Base-by-base conservation (phyloP, 331 rosid genomes). In the Quercus phellos region DNA sequence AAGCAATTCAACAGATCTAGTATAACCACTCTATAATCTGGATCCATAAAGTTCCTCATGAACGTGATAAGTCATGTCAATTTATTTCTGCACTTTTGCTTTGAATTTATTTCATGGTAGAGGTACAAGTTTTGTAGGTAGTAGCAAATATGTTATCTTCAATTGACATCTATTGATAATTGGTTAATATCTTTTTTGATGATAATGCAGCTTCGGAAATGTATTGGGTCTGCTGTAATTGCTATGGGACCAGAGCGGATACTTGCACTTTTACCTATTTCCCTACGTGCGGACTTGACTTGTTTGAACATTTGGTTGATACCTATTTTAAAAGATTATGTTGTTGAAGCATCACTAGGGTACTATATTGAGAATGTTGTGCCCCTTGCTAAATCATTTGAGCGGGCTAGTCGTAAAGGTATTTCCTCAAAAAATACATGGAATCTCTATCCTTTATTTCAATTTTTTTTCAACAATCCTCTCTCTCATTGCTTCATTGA, bases 241-340 rank as follows among this genome's bases (percentile, higher is more conserved):
- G 92, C 96, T 42, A 82, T 94, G 97, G 99, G 99, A 75, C 92
- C 94, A 22, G 98, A 91, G 86, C 89, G 77, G 80, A 84, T 90
- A 68, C 94, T 94, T 46, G 73, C 76, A 34, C 84, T 87, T 81
- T 83, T 91, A 63, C 94, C 97, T 63, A 86, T 94, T 61, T 86
- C 96, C 66, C 81, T 94, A 67, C 80, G 81, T 80, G 90, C 83
- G 79, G 56, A 78, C 32, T 84, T 80, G 63, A 82, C 89, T 18
- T 87, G 83, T 74, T 78, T 82, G 85, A 94, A 92, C 83, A 78
- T 86, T 80, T 94, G 98, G 99, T 74, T 94, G 79, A 73, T 90
- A 77, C 96, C 96, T 14, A 85, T 94, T 88, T 81, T 94, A 82
- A 91, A 86, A 83, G 75, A 74, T 54, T 87, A 86, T 91, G 89